phyloP scores from a whole-genome alignment of 495 filamentous ascomycete genomes.

The Annulohypoxylon nitens region DNA sequence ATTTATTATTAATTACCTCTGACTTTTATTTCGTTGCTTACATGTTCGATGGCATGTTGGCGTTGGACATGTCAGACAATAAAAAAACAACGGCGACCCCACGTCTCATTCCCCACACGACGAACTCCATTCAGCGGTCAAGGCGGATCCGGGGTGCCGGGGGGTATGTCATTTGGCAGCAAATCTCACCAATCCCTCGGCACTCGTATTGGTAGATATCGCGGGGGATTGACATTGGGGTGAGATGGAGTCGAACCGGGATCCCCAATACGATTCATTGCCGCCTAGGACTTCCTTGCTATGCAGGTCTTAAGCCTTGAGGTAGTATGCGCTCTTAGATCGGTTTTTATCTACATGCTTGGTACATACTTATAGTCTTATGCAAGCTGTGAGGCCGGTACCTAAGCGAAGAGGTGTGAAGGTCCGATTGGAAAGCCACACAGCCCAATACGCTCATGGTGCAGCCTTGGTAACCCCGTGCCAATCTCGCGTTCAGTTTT shows the following conservation, averaged over 20 bases:
- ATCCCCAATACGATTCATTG: slow-evolving; percentile 28
- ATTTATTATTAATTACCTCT: not conserved
- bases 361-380: no score
- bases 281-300: slow-evolving; percentile 12
- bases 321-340: slow-evolving; percentile 11
- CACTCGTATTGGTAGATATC: slow-evolving; percentile 33
- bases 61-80: slow-evolving; percentile 1
- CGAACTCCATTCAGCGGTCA: slow-evolving; percentile 31
- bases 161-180: slow-evolving; percentile 31
- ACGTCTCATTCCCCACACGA: slow-evolving; percentile 42
- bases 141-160: slow-evolving; percentile 32
- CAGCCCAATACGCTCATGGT: no score
- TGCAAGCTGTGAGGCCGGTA: slow-evolving; percentile 16
- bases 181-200: slow-evolving; percentile 31
- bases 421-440: slow-evolving; percentile 21
- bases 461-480: slow-evolving; percentile 1
- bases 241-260: slow-evolving; percentile 18
- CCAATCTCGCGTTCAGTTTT: slow-evolving; percentile 9
- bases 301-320: not conserved
- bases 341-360: not conserved
- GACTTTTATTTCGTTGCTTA: not conserved
- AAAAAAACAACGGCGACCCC: slow-evolving; percentile 23
- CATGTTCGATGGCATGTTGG: not conserved
- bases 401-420: slow-evolving; percentile 19
- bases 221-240: slow-evolving; percentile 29